Conservation (phyloP, 192 early-diverging fungal genomes). For the Coemansia sp. region DNA sequence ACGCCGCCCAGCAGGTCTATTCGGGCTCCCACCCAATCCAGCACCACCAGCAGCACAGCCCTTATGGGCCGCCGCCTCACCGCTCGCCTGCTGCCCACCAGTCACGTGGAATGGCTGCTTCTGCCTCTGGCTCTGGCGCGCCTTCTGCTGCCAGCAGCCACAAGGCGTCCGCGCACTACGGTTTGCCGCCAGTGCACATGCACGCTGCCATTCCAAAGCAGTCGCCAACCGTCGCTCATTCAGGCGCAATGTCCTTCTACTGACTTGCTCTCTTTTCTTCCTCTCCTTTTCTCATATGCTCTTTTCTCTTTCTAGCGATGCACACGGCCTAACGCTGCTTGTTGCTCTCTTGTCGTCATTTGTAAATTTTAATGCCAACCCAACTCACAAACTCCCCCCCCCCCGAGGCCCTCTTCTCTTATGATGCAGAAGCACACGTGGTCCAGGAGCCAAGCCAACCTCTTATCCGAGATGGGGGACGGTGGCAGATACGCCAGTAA, state of each 20-base stretch:
- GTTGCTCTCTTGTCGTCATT: not conserved
- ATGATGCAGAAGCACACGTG: not conserved
- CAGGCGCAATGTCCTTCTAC: conserved; percentile 40
- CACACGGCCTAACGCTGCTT: not conserved
- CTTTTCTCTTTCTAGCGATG: not conserved
- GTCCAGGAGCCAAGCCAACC: not conserved
- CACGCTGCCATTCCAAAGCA: conserved; percentile 28
- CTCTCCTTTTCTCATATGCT: not conserved
- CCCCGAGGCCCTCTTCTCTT: no score
- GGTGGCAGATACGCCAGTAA: no score
- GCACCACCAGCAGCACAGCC: conserved; percentile 37
- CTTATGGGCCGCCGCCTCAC: conserved; percentile 16
- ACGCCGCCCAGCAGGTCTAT: conserved; percentile 28
- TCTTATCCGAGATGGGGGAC: no score
- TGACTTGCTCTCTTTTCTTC: conserved; percentile 2
- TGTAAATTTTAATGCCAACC: conserved; percentile 2
- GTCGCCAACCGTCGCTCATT: conserved; percentile 27
- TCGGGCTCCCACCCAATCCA: conserved; percentile 38
- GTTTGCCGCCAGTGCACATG: conserved; percentile 36
- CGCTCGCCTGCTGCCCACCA: conserved; percentile 10
- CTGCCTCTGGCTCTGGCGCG: conserved; percentile 11
- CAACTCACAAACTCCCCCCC: not conserved
- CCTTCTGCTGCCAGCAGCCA: conserved; percentile 6
- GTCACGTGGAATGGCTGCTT: conserved; percentile 4
- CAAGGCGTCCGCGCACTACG: conserved; percentile 19